Conservation (phyloP, 2,329 filamentous ascomycete genomes). For the Neobulgaria alba region DNA sequence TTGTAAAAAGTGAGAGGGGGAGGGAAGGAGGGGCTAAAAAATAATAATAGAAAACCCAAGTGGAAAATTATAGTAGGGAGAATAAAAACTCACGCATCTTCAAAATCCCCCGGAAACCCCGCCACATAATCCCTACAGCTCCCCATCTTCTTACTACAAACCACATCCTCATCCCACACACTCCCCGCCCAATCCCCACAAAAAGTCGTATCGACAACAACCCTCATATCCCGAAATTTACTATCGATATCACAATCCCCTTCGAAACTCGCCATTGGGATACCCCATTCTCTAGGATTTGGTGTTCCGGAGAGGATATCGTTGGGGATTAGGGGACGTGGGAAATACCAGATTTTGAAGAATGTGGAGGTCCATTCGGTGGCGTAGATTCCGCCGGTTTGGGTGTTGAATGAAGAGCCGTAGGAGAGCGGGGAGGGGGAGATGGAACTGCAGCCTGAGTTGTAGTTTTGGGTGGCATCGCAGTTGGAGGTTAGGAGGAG, state of each 20-base stretch:
- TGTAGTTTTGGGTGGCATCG: conserved; percentile 15
- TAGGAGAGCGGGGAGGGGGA: conserved; percentile 29
- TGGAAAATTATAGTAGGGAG: conserved; percentile 42
- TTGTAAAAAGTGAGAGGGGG: too few relatives aligned
- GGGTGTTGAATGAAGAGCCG: conserved; percentile 11
- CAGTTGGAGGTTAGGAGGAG: conserved; percentile 6
- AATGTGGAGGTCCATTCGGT: not conserved
- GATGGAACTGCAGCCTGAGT: conserved; percentile 35
- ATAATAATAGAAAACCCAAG: too few relatives aligned
- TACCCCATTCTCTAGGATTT: conserved; percentile 57
- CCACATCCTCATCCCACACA: conserved; percentile 32
- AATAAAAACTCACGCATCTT: conserved; percentile 45
- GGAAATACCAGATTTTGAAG: not conserved
- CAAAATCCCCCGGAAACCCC: conserved; percentile 59
- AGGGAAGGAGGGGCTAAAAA: too few relatives aligned
- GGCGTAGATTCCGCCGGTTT: conserved; percentile 3
- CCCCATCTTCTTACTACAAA: conserved; percentile 38
- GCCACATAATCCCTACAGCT: conserved; percentile 66
- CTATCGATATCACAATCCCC: conserved; percentile 59
- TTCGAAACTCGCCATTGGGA: conserved; percentile 51
- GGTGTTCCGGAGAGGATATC: conserved; percentile 52
- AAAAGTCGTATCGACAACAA: conserved; percentile 75
- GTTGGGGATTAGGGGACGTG: conserved; percentile 57
- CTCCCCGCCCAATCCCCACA: conserved; percentile 77
- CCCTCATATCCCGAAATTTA: conserved; percentile 61